phyloP scores from a whole-genome alignment of 1,284 basidiomycete genomes.

The Peniophora sp. region DNA sequence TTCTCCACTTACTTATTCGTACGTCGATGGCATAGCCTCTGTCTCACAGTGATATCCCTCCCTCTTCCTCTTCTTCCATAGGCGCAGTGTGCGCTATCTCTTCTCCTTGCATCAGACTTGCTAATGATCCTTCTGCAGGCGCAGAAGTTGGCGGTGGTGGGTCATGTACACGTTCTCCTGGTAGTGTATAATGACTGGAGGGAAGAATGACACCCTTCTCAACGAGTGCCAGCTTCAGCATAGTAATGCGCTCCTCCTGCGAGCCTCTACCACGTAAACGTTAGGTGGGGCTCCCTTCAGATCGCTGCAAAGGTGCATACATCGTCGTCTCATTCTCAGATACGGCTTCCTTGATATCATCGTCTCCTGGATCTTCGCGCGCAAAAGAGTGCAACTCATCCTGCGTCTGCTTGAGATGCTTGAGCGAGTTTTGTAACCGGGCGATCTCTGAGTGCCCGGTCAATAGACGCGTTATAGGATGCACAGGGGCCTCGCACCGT shows the following conservation, averaged over 20 bases:
- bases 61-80: slow-evolving; percentile 2
- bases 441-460: slow-evolving; percentile 51
- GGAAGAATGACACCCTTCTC: slow-evolving; percentile 50
- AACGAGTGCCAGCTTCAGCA: slow-evolving; percentile 53
- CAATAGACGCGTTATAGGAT: neutral
- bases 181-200: slow-evolving; percentile 34
- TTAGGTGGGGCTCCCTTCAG: neutral
- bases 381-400: slow-evolving; percentile 40
- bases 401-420: slow-evolving; percentile 59
- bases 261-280: slow-evolving; percentile 45
- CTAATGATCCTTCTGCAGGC: neutral
- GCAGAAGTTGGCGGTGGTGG: neutral
- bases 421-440: slow-evolving; percentile 66
- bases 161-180: neutral
- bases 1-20: too few species aligned
- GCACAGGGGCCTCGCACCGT: slow-evolving; percentile 37
- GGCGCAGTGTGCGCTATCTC: neutral
- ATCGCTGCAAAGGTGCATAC: slow-evolving; percentile 25
- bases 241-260: slow-evolving; percentile 62
- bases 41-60: too few species aligned
- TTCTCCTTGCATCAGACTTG: neutral
- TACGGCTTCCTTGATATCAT: slow-evolving; percentile 37
- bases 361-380: slow-evolving; percentile 23
- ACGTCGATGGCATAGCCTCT: too few species aligned
- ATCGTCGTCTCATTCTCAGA: slow-evolving; percentile 49